A percentile compares a stretch with the other conserved stretches of the same genome.
These are phyloP conservation scores for Sclerotinia borealis DNA, from an alignment of 2,329 filamentous ascomycete genomes.

Conservation along the genomic window DNA sequence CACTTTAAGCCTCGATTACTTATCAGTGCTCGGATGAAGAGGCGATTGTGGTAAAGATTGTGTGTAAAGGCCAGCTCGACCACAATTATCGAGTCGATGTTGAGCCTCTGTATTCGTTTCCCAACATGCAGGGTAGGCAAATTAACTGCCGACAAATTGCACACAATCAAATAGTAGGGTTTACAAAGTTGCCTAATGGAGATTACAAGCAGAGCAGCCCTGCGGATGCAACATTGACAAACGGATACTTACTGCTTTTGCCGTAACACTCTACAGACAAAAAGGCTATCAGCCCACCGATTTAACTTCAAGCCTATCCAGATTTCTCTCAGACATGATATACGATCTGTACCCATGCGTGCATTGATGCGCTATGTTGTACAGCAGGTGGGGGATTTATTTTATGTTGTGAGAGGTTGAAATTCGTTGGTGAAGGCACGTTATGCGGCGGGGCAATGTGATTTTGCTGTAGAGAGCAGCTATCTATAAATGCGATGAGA, in stretches of 20 bases:
- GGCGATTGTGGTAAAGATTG: not conserved
- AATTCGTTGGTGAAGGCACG: not conserved
- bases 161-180: not conserved
- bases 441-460: too few relatives aligned
- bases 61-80: not conserved
- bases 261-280: not conserved
- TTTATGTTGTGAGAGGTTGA: not conserved
- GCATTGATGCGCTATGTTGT: slow-evolving; percentile 1
- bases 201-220: not conserved
- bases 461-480: not conserved
- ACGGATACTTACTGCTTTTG: slow-evolving; percentile 7
- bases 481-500: not conserved
- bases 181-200: not conserved
- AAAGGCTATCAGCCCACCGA: not conserved
- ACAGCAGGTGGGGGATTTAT: not conserved
- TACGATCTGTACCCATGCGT: slow-evolving; percentile 5
- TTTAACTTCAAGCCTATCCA: not conserved
- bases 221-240: slow-evolving; percentile 14
- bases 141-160: not conserved
- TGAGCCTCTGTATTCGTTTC: not conserved
- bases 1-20: not conserved
- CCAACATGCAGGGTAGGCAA: not conserved
- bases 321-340: not conserved
- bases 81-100: not conserved
- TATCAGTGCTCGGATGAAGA: not conserved